phyloP scores from a whole-genome alignment of 345 rosid genomes.

The Cardiospermum halicacabum region DNA sequence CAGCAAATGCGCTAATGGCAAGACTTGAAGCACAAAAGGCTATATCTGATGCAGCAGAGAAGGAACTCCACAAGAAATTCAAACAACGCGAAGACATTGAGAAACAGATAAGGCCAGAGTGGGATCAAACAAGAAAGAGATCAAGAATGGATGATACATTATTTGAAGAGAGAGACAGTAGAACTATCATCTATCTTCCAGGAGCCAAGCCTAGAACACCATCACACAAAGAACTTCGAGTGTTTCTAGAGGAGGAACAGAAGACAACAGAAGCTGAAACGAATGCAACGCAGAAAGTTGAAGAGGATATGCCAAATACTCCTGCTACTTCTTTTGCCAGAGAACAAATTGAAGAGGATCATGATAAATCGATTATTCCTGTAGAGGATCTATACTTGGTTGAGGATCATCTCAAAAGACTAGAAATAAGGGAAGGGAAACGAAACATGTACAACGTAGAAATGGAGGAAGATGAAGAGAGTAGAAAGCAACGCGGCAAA shows the following conservation, averaged over 20 bases:
- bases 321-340: constrained; percentile 16
- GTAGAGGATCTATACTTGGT: constrained; percentile 28
- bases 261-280: constrained; percentile 42
- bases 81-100: constrained; percentile 78
- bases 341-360: constrained; percentile 26
- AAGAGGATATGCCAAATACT: constrained; percentile 26
- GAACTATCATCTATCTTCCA: constrained; percentile 54
- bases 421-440: constrained; percentile 38
- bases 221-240: constrained; percentile 62
- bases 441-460: constrained; percentile 32
- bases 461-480: constrained; percentile 74
- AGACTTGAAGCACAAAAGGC: constrained; percentile 93
- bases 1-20: constrained; percentile 73
- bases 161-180: constrained; percentile 41
- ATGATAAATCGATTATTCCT: constrained; percentile 28
- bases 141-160: constrained; percentile 57
- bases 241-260: constrained; percentile 68
- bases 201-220: constrained; percentile 48
- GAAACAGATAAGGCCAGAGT: constrained; percentile 63
- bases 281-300: constrained; percentile 31
- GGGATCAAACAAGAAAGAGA: constrained; percentile 84
- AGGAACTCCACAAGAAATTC: constrained; percentile 79
- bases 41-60: constrained; percentile 80
- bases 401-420: constrained; percentile 36
- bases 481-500: constrained; percentile 71